Evolutionary conservation across 1,139 yeast species (phyloP), one percentile per base, ranked within the genome.

Genomic region (Sugiyamaella pinicola): DNA sequence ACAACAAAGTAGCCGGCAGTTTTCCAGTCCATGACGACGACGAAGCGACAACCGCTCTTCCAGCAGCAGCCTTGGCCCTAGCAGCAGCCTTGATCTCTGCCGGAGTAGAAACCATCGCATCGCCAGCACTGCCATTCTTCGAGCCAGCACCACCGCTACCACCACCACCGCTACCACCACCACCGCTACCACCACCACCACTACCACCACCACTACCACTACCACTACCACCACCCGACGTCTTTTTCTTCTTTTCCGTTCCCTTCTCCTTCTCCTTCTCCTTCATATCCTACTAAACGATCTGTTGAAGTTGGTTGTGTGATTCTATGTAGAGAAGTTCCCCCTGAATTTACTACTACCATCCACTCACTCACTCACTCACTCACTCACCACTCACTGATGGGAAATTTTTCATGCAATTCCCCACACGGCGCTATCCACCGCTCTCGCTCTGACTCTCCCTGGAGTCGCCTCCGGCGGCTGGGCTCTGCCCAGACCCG

Each of bases 11-110:
- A 2, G 88, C 90, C 0, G 99, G 98, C 10, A 93, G 74, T 63
- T 93, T 93, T 1, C 99, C 99, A 1, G 97, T 90, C 97, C 98
- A 91, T 21, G 86, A 82, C 1, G 81, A 70, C 1, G 83, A 74
- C 1, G 81, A 76, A 0, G 87, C 79, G 0, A 83, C 84, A n/a
- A 76, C 68, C 1, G 62, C 62, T 34, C 61, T 26, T 15, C 50
- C 28, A n/a, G 55, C 59, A 19, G 56, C 56, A 9, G 59, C 59
- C 19, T 45, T 46, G 17, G 55, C 57, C 9, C 55, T 28, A 28
- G 43, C 34, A 12, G 53, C 54, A 5, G 55, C 54, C 35, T 44
- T 43, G 21, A 35, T 34, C 13, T 49, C 52, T 21, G 34, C 43
- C 4, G 49, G 49, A 10, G 44, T 37, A 13, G 49, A 35, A n/a